Base-by-base conservation (phyloP, 179 eudicot species). In the Silene coronaria region DNA sequence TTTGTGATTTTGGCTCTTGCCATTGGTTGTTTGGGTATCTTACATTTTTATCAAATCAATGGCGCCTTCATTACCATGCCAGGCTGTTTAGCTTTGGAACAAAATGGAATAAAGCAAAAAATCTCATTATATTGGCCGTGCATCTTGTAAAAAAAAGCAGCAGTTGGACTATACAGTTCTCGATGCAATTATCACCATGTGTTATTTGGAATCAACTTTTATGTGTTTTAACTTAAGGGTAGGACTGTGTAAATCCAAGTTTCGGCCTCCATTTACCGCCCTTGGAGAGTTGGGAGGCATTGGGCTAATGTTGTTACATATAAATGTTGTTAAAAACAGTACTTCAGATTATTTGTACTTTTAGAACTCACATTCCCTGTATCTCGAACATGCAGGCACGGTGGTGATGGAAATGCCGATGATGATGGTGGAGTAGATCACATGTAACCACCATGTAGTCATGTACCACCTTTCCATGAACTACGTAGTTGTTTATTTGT, bases 361-460 rank as follows among this genome's bases (percentile, higher is more conserved):
- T 5, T 30, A 28, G 66, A 34, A 32, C 24, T 72, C 70, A 63
- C 64, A 58, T 64, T 28, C 16, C 12, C 3, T 64, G 58, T 59
- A 48, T 16, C 73, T 22, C 24, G 32, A n/a, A 65, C 60, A 51
- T 85, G 79, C 86, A 89, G 91, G 85, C 87, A 85, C 69, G 85
- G 79, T 21, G 84, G 90, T 53, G 91, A 86, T 77, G 88, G 83
- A 32, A 72, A 24, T n/a, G 59, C 79, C 1, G 90, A 85, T 67
- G 91, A 85, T 36, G 90, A 88, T 71, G 81, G 87, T 65, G 71
- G 86, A 80, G 81, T 74, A 71, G 89, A 87, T 79, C 85, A 78
- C 61, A 80, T 83, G 73, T 84, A 77, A 74, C 72, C 69, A 51
- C 19, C 51, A 45, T 70, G 58, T 30, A 65, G 17, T 71, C 58